Conservation (phyloP, 2,329 filamentous ascomycete species). For the Microcyclosporella mali region DNA sequence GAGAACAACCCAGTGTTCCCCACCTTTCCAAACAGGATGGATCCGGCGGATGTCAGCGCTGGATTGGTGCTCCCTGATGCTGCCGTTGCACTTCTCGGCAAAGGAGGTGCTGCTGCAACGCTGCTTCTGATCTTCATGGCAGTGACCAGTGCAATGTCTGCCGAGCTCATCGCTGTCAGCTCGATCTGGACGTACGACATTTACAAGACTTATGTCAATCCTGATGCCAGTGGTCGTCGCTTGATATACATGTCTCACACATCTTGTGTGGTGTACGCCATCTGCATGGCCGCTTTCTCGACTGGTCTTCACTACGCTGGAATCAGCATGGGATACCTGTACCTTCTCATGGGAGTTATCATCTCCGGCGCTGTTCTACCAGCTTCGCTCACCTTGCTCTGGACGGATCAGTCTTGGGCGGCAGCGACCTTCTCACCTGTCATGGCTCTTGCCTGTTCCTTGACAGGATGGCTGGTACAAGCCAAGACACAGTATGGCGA, state of each 20-base stretch:
- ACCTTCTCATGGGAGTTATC: conserved; percentile 86
- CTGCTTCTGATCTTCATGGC: conserved; percentile 84
- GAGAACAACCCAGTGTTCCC: conserved; percentile 68
- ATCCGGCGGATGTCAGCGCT: conserved; percentile 66
- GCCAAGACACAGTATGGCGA: conserved; percentile 62
- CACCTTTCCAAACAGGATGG: conserved; percentile 66
- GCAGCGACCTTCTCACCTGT: conserved; percentile 65
- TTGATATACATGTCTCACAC: conserved; percentile 76
- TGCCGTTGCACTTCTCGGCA: conserved; percentile 74
- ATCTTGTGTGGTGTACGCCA: conserved; percentile 65
- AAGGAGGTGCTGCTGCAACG: conserved; percentile 71
- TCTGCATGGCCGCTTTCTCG: conserved; percentile 71
- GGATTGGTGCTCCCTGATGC: conserved; percentile 81
- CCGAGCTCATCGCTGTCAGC: conserved; percentile 79
- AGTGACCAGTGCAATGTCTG: conserved; percentile 75
- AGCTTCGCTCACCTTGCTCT: conserved; percentile 71
- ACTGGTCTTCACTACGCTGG: conserved; percentile 58
- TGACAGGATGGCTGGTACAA: conserved; percentile 74
- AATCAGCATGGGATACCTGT: conserved; percentile 80
- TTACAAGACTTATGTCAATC: conserved; percentile 82
- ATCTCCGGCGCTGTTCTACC: conserved; percentile 73
- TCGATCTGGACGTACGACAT: conserved; percentile 85
- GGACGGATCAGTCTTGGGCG: conserved; percentile 71
- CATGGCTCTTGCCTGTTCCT: conserved; percentile 60
- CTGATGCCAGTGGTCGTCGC: conserved; percentile 63